phyloP scores from a whole-genome alignment of 306 rosid species.

The Parietaria judaica region DNA sequence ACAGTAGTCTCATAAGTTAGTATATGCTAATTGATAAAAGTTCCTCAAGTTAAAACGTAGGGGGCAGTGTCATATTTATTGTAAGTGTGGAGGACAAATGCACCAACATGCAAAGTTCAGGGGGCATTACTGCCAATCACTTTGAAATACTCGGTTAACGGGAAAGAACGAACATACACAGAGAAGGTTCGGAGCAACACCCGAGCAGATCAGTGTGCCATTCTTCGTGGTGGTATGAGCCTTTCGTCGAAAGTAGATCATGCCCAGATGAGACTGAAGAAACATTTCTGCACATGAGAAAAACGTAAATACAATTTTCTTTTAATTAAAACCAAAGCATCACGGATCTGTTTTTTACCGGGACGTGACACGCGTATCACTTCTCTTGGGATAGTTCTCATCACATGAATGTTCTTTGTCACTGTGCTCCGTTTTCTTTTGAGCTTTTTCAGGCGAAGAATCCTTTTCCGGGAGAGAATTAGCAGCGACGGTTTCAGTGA shows the following conservation, averaged over 20 bases:
- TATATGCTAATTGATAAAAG: too few relatives aligned
- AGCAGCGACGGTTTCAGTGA: slow-evolving; percentile 66
- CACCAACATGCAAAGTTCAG: neutral
- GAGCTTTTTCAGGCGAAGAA: slow-evolving; percentile 41
- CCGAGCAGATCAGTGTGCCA: slow-evolving; percentile 95
- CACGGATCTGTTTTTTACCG: slow-evolving; percentile 34
- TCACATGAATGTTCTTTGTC: slow-evolving; percentile 47
- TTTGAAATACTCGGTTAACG: neutral
- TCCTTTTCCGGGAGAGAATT: slow-evolving; percentile 45
- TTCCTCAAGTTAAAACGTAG: too few relatives aligned
- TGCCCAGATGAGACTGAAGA: slow-evolving; percentile 55
- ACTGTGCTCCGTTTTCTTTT: slow-evolving; percentile 45
- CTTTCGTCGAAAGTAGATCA: slow-evolving; percentile 52
- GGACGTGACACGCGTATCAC: slow-evolving; percentile 35
- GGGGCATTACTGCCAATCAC: slow-evolving; percentile 4
- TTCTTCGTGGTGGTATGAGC: slow-evolving; percentile 54
- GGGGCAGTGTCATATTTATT: too few relatives aligned
- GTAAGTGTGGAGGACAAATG: too few relatives aligned
- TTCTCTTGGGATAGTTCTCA: slow-evolving; percentile 39
- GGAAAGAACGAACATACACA: slow-evolving; percentile 55
- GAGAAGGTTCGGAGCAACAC: slow-evolving; percentile 85
- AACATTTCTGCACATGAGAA: slow-evolving; percentile 30
- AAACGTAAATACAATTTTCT: neutral
- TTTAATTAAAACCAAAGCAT: neutral
- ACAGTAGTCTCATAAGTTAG: too few relatives aligned